phyloP scores from a whole-genome alignment of 192 early-diverging fungal species.

The Umbelopsis sp. region DNA sequence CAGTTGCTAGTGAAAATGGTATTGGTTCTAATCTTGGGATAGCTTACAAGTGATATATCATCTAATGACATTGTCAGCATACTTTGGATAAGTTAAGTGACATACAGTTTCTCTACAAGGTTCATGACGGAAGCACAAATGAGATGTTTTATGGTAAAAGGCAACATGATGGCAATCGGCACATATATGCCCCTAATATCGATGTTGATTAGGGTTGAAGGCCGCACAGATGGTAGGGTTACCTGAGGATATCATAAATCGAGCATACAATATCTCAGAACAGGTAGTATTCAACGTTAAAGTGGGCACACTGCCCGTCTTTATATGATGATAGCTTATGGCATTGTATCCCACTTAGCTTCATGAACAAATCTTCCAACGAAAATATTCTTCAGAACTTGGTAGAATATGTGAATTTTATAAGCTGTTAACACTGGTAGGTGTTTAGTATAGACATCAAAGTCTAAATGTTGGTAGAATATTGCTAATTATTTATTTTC shows the following conservation, averaged over 20 bases:
- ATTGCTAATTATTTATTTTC: too few species aligned
- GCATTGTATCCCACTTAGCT: too few species aligned
- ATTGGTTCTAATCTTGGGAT: neutral
- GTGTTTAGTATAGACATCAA: too few species aligned
- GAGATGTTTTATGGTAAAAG: conserved; percentile 50
- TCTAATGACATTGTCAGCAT: neutral
- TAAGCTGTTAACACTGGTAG: too few species aligned
- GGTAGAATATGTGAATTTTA: too few species aligned
- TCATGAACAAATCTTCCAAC: too few species aligned
- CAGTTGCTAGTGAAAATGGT: conserved; percentile 55
- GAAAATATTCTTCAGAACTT: too few species aligned
- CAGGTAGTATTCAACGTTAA: neutral
- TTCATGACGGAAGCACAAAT: conserved; percentile 48
- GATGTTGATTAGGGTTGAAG: conserved; percentile 37
- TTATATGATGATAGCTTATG: too few species aligned
- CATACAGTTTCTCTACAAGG: conserved; percentile 49
- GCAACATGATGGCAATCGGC: neutral
- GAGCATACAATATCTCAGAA: conserved; percentile 41
- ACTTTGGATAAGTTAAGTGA: conserved; percentile 17
- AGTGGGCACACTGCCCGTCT: too few species aligned
- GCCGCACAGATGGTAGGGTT: conserved; percentile 46
- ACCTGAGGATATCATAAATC: conserved; percentile 28
- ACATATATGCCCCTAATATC: neutral
- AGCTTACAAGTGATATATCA: too few species aligned
- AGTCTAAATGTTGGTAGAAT: too few species aligned